A percentile compares a stretch with the other conserved stretches of the same genome.
These are phyloP conservation scores for Monosporascus cannonballus DNA, from an alignment of 2,329 filamentous ascomycete genomes.

Conservation along the genomic window DNA sequence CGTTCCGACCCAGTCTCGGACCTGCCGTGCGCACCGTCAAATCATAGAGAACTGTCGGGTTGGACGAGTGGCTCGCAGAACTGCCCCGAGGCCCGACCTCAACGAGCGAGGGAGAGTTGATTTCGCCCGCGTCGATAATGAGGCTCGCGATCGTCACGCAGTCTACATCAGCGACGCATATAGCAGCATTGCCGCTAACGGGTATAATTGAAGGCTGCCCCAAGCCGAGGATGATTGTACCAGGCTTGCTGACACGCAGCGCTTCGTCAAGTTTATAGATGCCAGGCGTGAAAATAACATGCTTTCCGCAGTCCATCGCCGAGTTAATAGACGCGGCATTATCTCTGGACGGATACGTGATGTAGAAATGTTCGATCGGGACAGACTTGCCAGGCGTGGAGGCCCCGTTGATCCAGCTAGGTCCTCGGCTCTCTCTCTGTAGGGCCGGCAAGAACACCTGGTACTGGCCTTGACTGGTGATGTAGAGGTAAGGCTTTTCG, in stretches of 20 bases:
- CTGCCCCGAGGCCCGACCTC: slow-evolving; percentile 21
- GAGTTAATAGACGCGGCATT: slow-evolving; percentile 20
- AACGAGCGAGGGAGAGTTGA: slow-evolving; percentile 19
- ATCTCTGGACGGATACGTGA: slow-evolving; percentile 17
- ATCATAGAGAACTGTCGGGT: slow-evolving; percentile 27
- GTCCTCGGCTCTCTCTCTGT: slow-evolving; percentile 20
- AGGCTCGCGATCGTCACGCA: slow-evolving; percentile 26
- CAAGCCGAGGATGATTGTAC: slow-evolving; percentile 25
- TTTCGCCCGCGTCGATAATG: slow-evolving; percentile 24
- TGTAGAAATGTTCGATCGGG: slow-evolving; percentile 21
- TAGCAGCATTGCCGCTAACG: slow-evolving; percentile 15
- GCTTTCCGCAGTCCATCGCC: slow-evolving; percentile 21
- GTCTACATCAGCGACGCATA: slow-evolving; percentile 23
- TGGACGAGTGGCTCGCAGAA: slow-evolving; percentile 15
- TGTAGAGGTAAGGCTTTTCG: slow-evolving; percentile 26
- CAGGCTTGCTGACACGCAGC: slow-evolving; percentile 15
- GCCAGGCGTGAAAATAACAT: slow-evolving; percentile 25
- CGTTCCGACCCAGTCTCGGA: slow-evolving; percentile 17
- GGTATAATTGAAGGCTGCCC: slow-evolving; percentile 26
- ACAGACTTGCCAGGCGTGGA: slow-evolving; percentile 22
- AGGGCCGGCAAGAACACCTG: slow-evolving; percentile 24
- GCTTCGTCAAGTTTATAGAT: slow-evolving; percentile 24
- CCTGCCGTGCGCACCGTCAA: slow-evolving; percentile 26
- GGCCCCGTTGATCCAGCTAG: slow-evolving; percentile 19
- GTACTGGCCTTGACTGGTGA: slow-evolving; percentile 17